Conservation (phyloP, 129 eudicot genomes). For the Solidago caesia region DNA sequence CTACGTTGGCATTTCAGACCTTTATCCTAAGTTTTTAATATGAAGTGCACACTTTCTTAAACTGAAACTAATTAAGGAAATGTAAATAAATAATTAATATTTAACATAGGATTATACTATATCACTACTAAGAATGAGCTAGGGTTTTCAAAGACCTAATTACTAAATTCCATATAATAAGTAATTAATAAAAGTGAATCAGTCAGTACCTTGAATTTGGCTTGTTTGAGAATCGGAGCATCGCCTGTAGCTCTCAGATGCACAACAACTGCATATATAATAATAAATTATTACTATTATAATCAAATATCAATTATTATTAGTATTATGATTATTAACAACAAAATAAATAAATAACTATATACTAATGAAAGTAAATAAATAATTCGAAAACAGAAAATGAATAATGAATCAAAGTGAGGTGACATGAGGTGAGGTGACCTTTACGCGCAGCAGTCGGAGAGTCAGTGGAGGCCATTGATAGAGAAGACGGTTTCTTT, state of each 20-base stretch:
- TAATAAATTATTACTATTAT: no score
- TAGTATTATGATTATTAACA: no score
- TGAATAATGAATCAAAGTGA: not conserved
- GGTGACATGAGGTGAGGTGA: slow-evolving; percentile 3
- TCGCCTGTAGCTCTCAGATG: slow-evolving; percentile 90
- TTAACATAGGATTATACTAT: not conserved
- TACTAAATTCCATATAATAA: not conserved
- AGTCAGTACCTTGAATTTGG: slow-evolving; percentile 70
- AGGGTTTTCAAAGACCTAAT: slow-evolving; percentile 13
- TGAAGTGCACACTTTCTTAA: not conserved
- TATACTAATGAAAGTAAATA: no score
- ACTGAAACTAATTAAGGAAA: not conserved
- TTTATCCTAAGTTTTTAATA: no score
- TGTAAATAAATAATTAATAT: no score
- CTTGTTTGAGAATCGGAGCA: slow-evolving; percentile 94
- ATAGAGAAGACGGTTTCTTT: not conserved
- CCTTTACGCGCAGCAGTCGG: slow-evolving; percentile 53
- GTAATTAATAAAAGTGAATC: not conserved
- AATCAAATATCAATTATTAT: no score
- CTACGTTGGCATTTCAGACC: no score
- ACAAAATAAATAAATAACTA: not conserved
- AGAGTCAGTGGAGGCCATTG: slow-evolving; percentile 49
- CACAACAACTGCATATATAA: slow-evolving; percentile 61
- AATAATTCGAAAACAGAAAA: not conserved
- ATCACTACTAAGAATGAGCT: not conserved